Conservation (phyloP, 208 protist genomes). For the Strigomonas culicis region DNA sequence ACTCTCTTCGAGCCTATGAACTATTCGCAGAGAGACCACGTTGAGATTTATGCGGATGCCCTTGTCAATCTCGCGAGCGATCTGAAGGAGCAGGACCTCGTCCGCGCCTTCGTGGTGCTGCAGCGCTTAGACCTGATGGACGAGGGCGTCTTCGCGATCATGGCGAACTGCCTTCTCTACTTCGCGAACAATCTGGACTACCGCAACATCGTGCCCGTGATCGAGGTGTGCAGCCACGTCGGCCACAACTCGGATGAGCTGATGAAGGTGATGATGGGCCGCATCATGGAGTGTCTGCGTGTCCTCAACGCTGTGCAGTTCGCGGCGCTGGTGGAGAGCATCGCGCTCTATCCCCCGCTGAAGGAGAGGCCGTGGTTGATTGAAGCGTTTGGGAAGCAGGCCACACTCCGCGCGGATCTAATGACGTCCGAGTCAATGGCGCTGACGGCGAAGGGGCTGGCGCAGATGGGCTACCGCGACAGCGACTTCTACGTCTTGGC, state of each 20-base stretch:
- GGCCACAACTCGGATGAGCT: conserved; percentile 47
- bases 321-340: conserved; percentile 57
- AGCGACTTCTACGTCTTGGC: conserved; percentile 68
- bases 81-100: conserved; percentile 58
- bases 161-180: conserved; percentile 37
- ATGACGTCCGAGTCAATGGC: conserved; percentile 54
- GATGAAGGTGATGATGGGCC: conserved; percentile 63
- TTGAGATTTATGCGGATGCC: conserved; percentile 87
- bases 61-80: conserved; percentile 69
- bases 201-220: conserved; percentile 57
- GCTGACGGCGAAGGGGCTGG: conserved; percentile 48
- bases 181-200: conserved; percentile 43
- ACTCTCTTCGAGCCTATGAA: conserved; percentile 53
- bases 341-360: conserved; percentile 70
- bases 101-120: conserved; percentile 67
- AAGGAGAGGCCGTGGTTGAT: conserved; percentile 56
- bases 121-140: conserved; percentile 64
- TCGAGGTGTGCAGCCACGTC: conserved; percentile 80
- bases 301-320: conserved; percentile 58
- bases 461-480: conserved; percentile 74
- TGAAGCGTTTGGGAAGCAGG: conserved; percentile 64
- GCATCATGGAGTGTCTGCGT: conserved; percentile 58
- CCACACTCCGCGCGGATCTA: conserved; percentile 62
- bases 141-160: conserved; percentile 57
- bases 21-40: conserved; percentile 65